Evolutionary conservation across 495 filamentous ascomycete genomes (phyloP).

Genomic region (Neurospora sp.): DNA sequence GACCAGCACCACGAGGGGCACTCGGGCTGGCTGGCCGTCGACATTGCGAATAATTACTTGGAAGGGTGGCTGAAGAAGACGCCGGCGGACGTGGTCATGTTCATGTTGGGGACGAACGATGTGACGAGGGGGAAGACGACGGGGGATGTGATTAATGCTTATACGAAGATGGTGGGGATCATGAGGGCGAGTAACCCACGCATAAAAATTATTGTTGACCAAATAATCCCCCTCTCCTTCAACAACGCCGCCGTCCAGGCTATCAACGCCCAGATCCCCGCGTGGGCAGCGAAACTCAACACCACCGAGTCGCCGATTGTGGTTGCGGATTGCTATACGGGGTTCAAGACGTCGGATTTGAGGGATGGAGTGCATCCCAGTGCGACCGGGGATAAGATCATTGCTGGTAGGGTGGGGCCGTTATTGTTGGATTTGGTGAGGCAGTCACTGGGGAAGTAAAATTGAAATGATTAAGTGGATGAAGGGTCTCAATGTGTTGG

Average conservation of each 20-base stretch:
- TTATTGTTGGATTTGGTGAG: constrained; percentile 20
- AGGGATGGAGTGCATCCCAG: constrained; percentile 32
- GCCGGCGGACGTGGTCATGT: constrained; percentile 31
- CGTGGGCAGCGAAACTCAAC: constrained; percentile 23
- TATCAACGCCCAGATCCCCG: constrained; percentile 27
- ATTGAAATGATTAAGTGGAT: no score
- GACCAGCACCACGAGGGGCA: constrained; percentile 36
- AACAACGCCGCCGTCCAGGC: constrained; percentile 12
- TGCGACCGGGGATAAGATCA: constrained; percentile 22
- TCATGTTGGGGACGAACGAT: constrained; percentile 38
- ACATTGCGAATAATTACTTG: constrained; percentile 36
- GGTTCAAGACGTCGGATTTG: constrained; percentile 19
- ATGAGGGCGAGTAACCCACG: constrained; percentile 24
- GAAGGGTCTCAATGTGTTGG: no score
- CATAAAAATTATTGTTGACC: constrained; percentile 30
- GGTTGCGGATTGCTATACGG: constrained; percentile 29
- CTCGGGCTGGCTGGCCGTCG: constrained; percentile 31
- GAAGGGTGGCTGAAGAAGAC: constrained; percentile 26
- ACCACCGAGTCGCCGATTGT: constrained; percentile 26
- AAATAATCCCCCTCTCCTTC: constrained; percentile 21
- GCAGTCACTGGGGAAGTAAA: background rate
- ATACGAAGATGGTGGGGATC: constrained; percentile 26
- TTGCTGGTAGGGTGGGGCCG: constrained; percentile 20
- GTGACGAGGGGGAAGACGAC: constrained; percentile 16
- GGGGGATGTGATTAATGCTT: constrained; percentile 27